These are phyloP conservation scores for Selenicereus undatus DNA, from an alignment of 148 eudicot species.

Conservation along the genomic window DNA sequence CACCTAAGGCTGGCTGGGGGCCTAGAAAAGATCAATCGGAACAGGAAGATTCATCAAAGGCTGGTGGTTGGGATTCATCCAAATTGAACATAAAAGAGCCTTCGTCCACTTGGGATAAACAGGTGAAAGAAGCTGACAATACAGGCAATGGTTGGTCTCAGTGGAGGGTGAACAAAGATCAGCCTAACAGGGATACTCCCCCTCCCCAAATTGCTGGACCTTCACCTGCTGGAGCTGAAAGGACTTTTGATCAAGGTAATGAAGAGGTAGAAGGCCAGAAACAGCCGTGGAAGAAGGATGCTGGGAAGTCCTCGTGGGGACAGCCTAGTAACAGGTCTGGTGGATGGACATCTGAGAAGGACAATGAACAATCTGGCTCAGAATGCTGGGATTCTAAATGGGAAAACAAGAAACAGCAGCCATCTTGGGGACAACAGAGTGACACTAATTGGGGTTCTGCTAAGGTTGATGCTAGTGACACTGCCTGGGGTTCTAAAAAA, in stretches of 20 bases:
- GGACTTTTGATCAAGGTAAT: neutral
- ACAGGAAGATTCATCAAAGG: constrained; percentile 18
- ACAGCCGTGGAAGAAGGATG: constrained; percentile 15
- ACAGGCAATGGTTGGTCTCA: constrained; percentile 6
- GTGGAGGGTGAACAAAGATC: neutral
- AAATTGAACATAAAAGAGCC: constrained; percentile 12
- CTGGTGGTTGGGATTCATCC: constrained; percentile 31
- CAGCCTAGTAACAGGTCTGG: neutral
- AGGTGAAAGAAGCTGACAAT: constrained; percentile 7
- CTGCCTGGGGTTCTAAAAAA: neutral
- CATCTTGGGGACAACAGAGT: neutral
- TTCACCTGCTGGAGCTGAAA: no score
- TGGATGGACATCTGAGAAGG: constrained; percentile 1
- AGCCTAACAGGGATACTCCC: neutral
- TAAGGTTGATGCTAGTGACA: neutral
- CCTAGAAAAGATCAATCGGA: constrained; percentile 17
- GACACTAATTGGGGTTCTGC: neutral
- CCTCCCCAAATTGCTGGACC: no score
- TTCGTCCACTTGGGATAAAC: constrained; percentile 21
- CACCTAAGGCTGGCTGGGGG: constrained; percentile 26
- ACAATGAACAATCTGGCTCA: neutral
- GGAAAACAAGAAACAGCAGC: neutral
- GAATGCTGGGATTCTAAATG: constrained; percentile 4
- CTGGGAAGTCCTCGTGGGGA: constrained; percentile 10
- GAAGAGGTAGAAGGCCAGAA: constrained; percentile 5